A percentile compares a stretch with the other conserved stretches of the same genome.
phyloP scores from a whole-genome alignment of 2,329 filamentous ascomycete genomes.

The Pyrenophora teres region DNA sequence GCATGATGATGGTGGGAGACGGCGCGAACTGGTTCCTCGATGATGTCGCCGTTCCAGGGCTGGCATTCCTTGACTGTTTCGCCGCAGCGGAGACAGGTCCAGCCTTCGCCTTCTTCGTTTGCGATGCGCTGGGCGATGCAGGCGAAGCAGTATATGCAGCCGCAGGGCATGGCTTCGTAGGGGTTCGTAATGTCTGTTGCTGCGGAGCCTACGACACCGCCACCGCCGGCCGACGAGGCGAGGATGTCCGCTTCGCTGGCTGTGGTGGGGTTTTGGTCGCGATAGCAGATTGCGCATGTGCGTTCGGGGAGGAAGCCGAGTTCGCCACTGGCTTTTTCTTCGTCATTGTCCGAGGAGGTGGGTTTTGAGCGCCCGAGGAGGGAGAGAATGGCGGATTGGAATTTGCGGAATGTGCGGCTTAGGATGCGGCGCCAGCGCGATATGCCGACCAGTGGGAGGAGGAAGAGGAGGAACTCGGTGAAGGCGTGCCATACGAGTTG shows the following conservation, averaged over 20 bases:
- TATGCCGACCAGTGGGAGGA: constrained; percentile 95
- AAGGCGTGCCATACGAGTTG: constrained; percentile 99
- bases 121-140: constrained; percentile 90
- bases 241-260: constrained; percentile 73
- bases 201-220: constrained; percentile 82
- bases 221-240: constrained; percentile 63
- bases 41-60: constrained; percentile 89
- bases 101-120: constrained; percentile 91
- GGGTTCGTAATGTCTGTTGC: constrained; percentile 96
- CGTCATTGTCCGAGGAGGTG: constrained; percentile 54
- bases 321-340: constrained; percentile 65
- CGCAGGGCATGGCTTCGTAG: constrained; percentile 87
- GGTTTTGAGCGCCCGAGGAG: constrained; percentile 52
- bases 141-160: constrained; percentile 94
- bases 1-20: background rate
- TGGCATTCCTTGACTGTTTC: constrained; percentile 81
- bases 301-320: constrained; percentile 85
- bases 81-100: constrained; percentile 88
- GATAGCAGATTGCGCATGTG: constrained; percentile 96
- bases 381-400: constrained; percentile 62
- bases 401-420: constrained; percentile 81
- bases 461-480: constrained; percentile 95
- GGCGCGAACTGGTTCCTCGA: constrained; percentile 56
- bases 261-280: constrained; percentile 79
- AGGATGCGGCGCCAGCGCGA: constrained; percentile 91